These are phyloP conservation scores for Talaromyces nanjingensis DNA, from an alignment of 495 filamentous ascomycete genomes.

Conservation along the genomic window DNA sequence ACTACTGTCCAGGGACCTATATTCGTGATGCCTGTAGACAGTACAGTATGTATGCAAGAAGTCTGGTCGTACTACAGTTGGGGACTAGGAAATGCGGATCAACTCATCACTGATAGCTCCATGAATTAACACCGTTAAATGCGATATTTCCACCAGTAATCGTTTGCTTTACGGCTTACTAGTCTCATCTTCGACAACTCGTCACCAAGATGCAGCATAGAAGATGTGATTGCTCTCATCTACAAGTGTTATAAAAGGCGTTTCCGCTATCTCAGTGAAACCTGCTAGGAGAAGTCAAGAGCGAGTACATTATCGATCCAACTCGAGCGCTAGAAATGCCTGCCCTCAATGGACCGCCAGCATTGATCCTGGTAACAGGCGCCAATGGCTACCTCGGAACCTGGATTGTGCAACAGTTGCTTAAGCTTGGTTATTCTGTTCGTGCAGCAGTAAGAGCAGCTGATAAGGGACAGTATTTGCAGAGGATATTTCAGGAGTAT, in stretches of 20 bases:
- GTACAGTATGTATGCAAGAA: background rate
- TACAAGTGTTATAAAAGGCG: background rate
- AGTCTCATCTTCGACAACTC: background rate
- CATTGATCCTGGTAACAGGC: conserved; percentile 1
- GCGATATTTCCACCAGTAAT: background rate
- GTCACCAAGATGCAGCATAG: background rate
- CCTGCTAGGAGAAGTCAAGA: background rate
- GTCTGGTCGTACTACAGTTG: background rate
- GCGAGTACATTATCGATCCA: background rate
- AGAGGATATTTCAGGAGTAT: background rate
- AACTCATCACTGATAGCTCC: background rate
- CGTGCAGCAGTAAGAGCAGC: background rate
- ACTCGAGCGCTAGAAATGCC: background rate
- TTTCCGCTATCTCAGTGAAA: background rate
- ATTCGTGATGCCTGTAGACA: background rate
- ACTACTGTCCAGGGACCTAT: background rate
- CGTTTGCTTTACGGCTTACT: background rate
- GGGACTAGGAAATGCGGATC: background rate
- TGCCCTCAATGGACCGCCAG: background rate
- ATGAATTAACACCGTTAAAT: background rate
- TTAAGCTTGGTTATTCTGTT: conserved; percentile 1
- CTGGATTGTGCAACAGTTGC: conserved; percentile 3
- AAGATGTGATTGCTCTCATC: background rate
- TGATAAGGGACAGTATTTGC: conserved; percentile 1
- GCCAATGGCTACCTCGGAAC: conserved; percentile 1